Evolutionary conservation across 2,329 filamentous ascomycete genomes (phyloP).

Genomic region (Cytospora piceae): DNA sequence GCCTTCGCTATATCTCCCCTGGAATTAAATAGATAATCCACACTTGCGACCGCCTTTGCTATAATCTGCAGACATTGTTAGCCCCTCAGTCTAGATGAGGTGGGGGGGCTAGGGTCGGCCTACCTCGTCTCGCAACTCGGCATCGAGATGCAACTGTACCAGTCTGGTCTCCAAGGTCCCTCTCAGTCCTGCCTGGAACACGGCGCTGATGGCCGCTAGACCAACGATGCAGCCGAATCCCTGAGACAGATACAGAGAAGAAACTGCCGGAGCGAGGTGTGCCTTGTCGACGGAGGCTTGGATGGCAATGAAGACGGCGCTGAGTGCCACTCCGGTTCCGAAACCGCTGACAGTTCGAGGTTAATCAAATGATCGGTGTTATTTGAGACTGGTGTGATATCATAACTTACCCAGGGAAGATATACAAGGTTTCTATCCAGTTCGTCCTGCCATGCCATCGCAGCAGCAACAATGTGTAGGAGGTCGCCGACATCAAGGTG

Average conservation of each 20-base stretch:
- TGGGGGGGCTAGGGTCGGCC: not conserved
- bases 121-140: constrained; percentile 34
- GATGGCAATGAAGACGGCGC: constrained; percentile 47
- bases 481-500: constrained; percentile 51
- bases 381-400: not conserved
- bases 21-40: constrained; percentile 39
- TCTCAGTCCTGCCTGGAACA: constrained; percentile 38
- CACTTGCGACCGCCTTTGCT: constrained; percentile 38
- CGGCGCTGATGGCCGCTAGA: constrained; percentile 44
- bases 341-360: constrained; percentile 39
- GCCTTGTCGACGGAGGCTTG: constrained; percentile 45
- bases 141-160: constrained; percentile 33
- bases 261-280: constrained; percentile 46
- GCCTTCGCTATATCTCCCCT: constrained; percentile 36
- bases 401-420: constrained; percentile 52
- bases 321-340: constrained; percentile 46
- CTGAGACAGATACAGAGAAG: constrained; percentile 45
- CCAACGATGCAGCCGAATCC: constrained; percentile 46
- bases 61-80: constrained; percentile 36
- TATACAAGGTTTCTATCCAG: constrained; percentile 60
- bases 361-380: not conserved
- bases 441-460: constrained; percentile 64
- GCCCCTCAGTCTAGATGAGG: not conserved
- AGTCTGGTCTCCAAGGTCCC: constrained; percentile 33
- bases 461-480: constrained; percentile 57